Evolutionary conservation across 2,329 filamentous ascomycete genomes (phyloP), one percentile per base, ranked within the genome.

Genomic region (Metarhizium robertsii): DNA sequence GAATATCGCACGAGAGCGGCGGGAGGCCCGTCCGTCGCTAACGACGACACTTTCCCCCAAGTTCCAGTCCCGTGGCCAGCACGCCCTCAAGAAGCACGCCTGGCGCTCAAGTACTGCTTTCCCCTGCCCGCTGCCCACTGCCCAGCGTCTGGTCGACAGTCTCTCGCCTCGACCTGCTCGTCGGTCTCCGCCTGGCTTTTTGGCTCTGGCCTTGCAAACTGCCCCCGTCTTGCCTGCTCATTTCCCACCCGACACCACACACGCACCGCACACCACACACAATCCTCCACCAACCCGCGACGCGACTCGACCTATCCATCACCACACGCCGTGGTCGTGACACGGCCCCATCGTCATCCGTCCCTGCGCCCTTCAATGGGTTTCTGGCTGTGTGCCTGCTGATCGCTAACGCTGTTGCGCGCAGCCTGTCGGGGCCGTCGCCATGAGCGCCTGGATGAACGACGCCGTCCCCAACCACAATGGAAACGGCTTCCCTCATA

Each of bases 401-500:
- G 65, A 71, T 74, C 66, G 70, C 73, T 76, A 71, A 79, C 75
- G 65, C 69, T 66, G 67, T 65, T 64, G 64, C 67, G 65, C 65
- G 65, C 66, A 73, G 71, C 66, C 70, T 71, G 76, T 74, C 68
- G 66, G 70, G 69, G 65, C 69, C 69, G 70, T 74, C 70, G 79
- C 79, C 76, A 86, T 86, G 83, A 86, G 79, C 77, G 81, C 82
- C 75, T 86, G 83, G 84, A 85, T 86, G 78, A 86, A 85, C 73
- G 83, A 87, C 72, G 76, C 83, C 73, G 78, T 84, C 74, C 79
- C 80, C 66, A 86, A 84, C 72, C 82, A 85, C 73, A 84, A 85
- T 84, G 81, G 81, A 77, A 83, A 81, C 75, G 79, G 79, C 75
- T 85, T 85, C 70, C 76, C 79, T 64, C 81, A 84, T 67, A 79